These are phyloP conservation scores for Emericellopsis cladophorae DNA, from an alignment of 2,329 filamentous ascomycete genomes.

Conservation along the genomic window DNA sequence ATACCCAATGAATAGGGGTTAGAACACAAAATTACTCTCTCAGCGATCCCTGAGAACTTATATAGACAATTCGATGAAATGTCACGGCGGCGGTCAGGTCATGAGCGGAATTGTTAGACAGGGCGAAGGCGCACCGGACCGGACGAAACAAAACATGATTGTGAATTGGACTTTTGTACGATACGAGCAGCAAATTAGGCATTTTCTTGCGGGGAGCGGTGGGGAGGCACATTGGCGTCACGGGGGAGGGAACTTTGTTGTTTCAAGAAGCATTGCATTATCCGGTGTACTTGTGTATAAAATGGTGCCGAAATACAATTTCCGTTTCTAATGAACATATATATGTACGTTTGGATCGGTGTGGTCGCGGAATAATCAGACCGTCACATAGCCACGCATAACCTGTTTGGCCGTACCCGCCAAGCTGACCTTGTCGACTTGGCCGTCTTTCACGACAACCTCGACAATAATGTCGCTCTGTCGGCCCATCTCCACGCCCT, in stretches of 20 bases:
- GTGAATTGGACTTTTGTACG: constrained; percentile 4
- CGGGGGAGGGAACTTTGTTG: too few species aligned
- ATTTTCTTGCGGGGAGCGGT: too few species aligned
- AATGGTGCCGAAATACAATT: too few species aligned
- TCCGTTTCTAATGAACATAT: too few species aligned
- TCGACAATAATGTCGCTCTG: constrained; percentile 38
- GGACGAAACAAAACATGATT: constrained; percentile 1
- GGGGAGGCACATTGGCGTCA: too few species aligned
- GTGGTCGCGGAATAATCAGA: constrained; percentile 6
- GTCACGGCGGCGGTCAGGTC: neutral
- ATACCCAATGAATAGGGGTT: neutral
- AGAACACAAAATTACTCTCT: neutral
- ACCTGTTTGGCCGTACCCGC: constrained; percentile 20
- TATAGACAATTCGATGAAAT: neutral
- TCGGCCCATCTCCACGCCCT: constrained; percentile 57
- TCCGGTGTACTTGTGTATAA: too few species aligned
- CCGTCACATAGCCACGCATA: constrained; percentile 18
- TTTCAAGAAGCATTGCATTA: too few species aligned
- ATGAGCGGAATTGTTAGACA: neutral
- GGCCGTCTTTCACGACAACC: constrained; percentile 18
- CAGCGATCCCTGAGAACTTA: neutral
- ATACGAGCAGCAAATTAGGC: constrained; percentile 1
- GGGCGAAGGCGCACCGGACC: neutral
- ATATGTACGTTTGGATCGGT: too few species aligned
- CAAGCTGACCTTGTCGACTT: constrained; percentile 17